Evolutionary conservation across 2,329 filamentous ascomycete species (phyloP).

Genomic region (Gyromitra esculenta): DNA sequence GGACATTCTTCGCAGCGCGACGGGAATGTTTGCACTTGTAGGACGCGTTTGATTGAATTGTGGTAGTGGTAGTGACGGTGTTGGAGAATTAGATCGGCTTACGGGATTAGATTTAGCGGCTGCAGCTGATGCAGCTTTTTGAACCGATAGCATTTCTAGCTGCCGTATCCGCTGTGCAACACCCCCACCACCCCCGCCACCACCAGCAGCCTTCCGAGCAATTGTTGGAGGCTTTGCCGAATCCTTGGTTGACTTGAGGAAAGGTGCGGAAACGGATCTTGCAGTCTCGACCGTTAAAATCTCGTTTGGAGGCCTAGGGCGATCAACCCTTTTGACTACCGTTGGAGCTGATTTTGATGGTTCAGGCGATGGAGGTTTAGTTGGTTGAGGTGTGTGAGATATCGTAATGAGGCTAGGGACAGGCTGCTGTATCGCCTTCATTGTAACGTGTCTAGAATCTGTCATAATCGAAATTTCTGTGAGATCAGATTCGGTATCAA

Average conservation of each 20-base stretch:
- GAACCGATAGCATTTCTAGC: constrained; percentile 74
- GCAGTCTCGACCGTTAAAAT: constrained; percentile 63
- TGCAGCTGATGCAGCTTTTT: constrained; percentile 43
- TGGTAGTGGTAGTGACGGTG: constrained; percentile 34
- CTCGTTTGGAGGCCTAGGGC: constrained; percentile 61
- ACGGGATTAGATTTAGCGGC: constrained; percentile 36
- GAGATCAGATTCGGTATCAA: constrained; percentile 53
- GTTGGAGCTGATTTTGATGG: constrained; percentile 37
- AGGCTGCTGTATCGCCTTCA: constrained; percentile 49
- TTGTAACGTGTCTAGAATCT: constrained; percentile 53
- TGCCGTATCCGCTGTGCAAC: constrained; percentile 96
- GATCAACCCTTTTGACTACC: constrained; percentile 45
- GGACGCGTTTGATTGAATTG: constrained; percentile 38
- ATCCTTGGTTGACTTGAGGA: constrained; percentile 66
- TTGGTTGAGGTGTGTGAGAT: constrained; percentile 28
- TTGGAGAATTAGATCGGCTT: constrained; percentile 51
- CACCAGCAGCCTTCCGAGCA: constrained; percentile 81
- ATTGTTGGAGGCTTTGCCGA: constrained; percentile 63
- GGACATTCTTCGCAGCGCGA: constrained; percentile 43
- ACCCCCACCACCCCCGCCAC: constrained; percentile 64
- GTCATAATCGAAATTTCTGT: constrained; percentile 52
- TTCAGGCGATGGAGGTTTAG: constrained; percentile 48
- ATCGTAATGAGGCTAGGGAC: constrained; percentile 45
- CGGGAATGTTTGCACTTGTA: constrained; percentile 39
- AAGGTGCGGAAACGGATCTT: constrained; percentile 68